phyloP scores from a whole-genome alignment of 768 basidiomycete genomes.

The Amylocystis lapponica region DNA sequence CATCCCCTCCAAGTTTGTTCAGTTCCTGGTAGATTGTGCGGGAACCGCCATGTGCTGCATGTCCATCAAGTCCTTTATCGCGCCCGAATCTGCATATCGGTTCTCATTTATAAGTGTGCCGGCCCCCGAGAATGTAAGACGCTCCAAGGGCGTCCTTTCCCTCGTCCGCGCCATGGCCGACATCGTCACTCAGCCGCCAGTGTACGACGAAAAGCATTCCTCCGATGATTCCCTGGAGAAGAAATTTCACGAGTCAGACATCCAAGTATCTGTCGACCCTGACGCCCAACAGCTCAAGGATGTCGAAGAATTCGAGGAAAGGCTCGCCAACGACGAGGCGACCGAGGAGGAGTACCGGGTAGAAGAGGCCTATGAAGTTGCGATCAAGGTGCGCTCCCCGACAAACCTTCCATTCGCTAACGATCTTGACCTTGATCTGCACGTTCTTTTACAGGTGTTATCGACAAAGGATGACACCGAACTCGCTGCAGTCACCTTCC shows the following conservation, averaged over 20 bases:
- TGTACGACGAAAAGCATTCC: no score
- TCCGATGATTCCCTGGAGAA: conserved; percentile 18
- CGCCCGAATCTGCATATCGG: no score
- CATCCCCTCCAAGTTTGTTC: no score
- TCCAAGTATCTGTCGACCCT: conserved; percentile 9
- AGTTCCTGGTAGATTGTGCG: no score
- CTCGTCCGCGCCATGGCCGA: no score
- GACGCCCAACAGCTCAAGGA: conserved; percentile 20
- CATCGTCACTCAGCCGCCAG: no score
- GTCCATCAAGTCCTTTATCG: no score
- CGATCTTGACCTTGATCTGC: no score
- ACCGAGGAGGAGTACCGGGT: conserved; percentile 30
- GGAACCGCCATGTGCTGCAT: no score
- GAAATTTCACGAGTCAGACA: conserved; percentile 8
- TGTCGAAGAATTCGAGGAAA: conserved; percentile 25
- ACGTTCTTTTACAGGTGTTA: conserved; percentile 28
- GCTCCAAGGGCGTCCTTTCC: no score
- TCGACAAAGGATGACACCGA: conserved; percentile 31
- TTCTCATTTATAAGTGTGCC: no score
- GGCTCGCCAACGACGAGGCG: conserved; percentile 26
- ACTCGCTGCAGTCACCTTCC: conserved; percentile 43
- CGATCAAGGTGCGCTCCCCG: conserved; percentile 31
- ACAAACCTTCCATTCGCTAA: conserved; percentile 7
- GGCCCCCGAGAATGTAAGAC: no score
- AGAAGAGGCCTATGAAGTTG: conserved; percentile 32